Percentiles rank a stretch among this genome's conserved stretches.
These are phyloP conservation scores for Ceratobasidium sp. DNA, from an alignment of 1,284 basidiomycete species.

Conservation along the genomic window DNA sequence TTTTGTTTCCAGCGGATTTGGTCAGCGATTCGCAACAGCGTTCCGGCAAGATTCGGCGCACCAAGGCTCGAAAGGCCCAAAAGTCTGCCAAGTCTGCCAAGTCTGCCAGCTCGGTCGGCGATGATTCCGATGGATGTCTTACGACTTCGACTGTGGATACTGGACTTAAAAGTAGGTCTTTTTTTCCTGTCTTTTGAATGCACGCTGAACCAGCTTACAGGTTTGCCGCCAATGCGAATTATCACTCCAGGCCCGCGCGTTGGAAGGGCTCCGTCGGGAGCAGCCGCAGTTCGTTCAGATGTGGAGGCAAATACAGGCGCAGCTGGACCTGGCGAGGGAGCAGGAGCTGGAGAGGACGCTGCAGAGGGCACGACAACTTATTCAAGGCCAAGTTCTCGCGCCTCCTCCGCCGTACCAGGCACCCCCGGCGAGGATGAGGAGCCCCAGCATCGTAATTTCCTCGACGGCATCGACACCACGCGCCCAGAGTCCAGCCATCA, in stretches of 20 bases:
- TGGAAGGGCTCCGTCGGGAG: not conserved
- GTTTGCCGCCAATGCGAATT: not conserved
- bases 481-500: not conserved
- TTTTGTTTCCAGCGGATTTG: too few relatives aligned
- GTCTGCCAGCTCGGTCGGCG: not conserved
- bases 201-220: not conserved
- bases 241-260: not conserved
- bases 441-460: not conserved
- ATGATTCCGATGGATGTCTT: not conserved
- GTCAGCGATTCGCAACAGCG: too few relatives aligned
- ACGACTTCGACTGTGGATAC: not conserved
- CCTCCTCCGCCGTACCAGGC: not conserved
- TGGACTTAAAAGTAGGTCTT: not conserved
- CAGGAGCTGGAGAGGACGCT: not conserved
- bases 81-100: too few relatives aligned
- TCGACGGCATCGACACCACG: constrained; percentile 5
- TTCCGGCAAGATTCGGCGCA: too few relatives aligned
- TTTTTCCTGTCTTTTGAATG: not conserved
- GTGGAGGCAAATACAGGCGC: too few relatives aligned
- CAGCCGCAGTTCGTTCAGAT: not conserved
- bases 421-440: not conserved
- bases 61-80: too few relatives aligned
- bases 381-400: too few relatives aligned
- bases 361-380: not conserved
- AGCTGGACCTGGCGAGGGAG: not conserved